Evolutionary conservation across 768 basidiomycete species (phyloP).

Genomic region (Calocera cornea): DNA sequence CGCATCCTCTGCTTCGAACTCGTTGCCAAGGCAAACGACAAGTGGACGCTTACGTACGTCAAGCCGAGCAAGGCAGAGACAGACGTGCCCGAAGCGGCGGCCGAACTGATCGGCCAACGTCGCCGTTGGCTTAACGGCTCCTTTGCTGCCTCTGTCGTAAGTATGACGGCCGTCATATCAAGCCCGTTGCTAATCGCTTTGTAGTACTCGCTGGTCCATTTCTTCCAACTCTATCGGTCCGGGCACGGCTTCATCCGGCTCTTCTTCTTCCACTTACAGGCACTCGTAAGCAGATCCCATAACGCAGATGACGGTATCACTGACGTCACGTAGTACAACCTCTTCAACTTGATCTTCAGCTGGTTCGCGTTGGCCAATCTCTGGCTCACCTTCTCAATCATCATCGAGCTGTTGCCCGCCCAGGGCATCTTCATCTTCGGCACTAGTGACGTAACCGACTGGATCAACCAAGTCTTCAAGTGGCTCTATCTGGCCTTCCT

Average conservation of each 20-base stretch:
- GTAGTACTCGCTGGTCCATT: conserved; percentile 85
- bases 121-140: conserved; percentile 95
- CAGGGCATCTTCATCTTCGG: conserved; percentile 51
- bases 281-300: conserved; percentile 41
- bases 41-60: conserved; percentile 84
- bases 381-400: conserved; percentile 92
- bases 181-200: background rate
- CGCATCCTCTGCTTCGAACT: conserved; percentile 96
- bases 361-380: conserved; percentile 90
- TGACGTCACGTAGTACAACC: conserved; percentile 50
- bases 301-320: background rate
- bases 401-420: conserved; percentile 68
- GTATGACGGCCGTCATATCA: conserved; percentile 20
- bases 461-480: conserved; percentile 69
- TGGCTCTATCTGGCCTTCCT: conserved; percentile 82
- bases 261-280: conserved; percentile 95
- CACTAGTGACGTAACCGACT: conserved; percentile 57
- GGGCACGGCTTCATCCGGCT: conserved; percentile 71
- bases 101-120: conserved; percentile 87
- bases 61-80: conserved; percentile 95
- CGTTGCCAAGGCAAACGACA: conserved; percentile 74
- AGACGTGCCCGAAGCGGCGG: conserved; percentile 86
- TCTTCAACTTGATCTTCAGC: conserved; percentile 72
- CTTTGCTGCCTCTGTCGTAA: conserved; percentile 78
- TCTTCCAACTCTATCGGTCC: conserved; percentile 76